Evolutionary conservation across 805 yeast species (phyloP).

Genomic region (Wickerhamiella sorbophila): DNA sequence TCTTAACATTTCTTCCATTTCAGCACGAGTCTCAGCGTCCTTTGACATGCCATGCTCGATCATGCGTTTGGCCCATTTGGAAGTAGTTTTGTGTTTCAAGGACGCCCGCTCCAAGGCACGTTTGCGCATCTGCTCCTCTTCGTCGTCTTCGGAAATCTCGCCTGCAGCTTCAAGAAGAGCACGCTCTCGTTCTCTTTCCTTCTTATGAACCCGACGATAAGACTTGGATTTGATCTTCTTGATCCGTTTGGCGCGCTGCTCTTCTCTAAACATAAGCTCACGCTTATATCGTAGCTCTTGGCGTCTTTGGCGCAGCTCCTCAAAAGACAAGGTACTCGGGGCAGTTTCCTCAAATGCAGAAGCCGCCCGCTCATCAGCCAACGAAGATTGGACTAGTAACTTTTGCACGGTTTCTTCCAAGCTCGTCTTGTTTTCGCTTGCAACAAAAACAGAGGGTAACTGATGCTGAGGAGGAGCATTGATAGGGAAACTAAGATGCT

Average conservation of each 20-base stretch:
- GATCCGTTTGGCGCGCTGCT: slow-evolving; percentile 74
- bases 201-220: slow-evolving; percentile 73
- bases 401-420: slow-evolving; percentile 52
- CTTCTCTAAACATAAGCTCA: slow-evolving; percentile 92
- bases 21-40: slow-evolving; percentile 70
- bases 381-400: slow-evolving; percentile 48
- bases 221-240: slow-evolving; percentile 91
- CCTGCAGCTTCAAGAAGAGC: slow-evolving; percentile 47
- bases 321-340: slow-evolving; percentile 63
- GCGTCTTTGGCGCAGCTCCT: slow-evolving; percentile 63
- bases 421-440: slow-evolving; percentile 34
- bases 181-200: slow-evolving; percentile 57
- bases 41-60: slow-evolving; percentile 80
- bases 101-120: slow-evolving; percentile 91
- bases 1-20: slow-evolving; percentile 86
- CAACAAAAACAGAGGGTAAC: slow-evolving; percentile 42
- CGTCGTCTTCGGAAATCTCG: slow-evolving; percentile 34
- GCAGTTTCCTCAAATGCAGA: slow-evolving; percentile 81
- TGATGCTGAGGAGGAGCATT: slow-evolving; percentile 32
- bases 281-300: slow-evolving; percentile 82
- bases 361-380: slow-evolving; percentile 58
- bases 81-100: slow-evolving; percentile 73
- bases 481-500: slow-evolving; percentile 66
- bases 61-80: slow-evolving; percentile 85
- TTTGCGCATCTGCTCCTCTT: slow-evolving; percentile 51